Evolutionary conservation across 2,329 filamentous ascomycete species (phyloP).

Genomic region (Ampelomyces quisqualis): DNA sequence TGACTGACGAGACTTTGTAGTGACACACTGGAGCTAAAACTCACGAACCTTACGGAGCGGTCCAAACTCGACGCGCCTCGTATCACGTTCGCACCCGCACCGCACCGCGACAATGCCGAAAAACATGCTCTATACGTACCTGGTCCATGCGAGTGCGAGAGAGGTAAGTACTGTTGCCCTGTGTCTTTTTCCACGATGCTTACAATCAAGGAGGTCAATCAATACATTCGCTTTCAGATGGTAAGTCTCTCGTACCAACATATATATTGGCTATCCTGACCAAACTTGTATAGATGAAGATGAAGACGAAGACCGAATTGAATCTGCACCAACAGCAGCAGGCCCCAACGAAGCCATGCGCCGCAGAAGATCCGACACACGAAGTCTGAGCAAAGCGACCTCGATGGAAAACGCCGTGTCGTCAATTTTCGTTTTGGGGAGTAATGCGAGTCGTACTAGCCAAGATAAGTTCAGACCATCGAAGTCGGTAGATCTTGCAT

Average conservation of each 20-base stretch:
- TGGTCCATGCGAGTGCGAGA: constrained; percentile 7
- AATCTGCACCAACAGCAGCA: constrained; percentile 3
- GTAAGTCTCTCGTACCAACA: not conserved
- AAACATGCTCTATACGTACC: constrained; percentile 7
- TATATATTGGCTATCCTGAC: not conserved
- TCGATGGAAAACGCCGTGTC: constrained; percentile 46
- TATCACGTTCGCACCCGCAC: constrained; percentile 10
- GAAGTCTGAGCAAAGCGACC: constrained; percentile 31
- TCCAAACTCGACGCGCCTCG: not conserved
- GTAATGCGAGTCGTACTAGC: constrained; percentile 9
- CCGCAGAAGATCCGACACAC: constrained; percentile 10
- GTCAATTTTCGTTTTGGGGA: constrained; percentile 45
- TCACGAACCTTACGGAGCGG: not conserved
- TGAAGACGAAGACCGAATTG: constrained; percentile 13
- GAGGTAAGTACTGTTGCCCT: no score
- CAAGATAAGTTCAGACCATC: constrained; percentile 33
- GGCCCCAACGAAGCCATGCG: constrained; percentile 3
- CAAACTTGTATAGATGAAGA: not conserved
- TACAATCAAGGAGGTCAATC: not conserved
- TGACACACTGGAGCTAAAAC: not conserved
- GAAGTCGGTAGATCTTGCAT: constrained; percentile 48
- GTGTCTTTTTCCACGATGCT: no score
- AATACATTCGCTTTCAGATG: not conserved
- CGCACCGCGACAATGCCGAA: not conserved
- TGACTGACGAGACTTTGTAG: no score